Evolutionary conservation across 176 grass and related monocot genomes (phyloP).

Genomic region (Zea mays): DNA sequence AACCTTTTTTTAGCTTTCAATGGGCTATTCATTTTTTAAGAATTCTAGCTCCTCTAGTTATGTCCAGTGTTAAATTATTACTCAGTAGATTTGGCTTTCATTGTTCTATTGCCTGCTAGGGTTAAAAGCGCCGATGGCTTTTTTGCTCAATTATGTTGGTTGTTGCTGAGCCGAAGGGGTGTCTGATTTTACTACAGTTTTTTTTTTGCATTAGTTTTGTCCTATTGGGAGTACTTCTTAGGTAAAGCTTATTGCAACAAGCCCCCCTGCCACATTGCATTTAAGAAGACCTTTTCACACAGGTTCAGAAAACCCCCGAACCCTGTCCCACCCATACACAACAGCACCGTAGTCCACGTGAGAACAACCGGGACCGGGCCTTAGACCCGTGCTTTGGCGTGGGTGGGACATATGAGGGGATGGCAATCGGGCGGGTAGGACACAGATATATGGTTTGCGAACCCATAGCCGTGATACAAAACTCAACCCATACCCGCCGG

Average conservation of each 20-base stretch:
- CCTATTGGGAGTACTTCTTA: background rate
- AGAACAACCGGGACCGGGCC: no score
- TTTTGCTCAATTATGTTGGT: background rate
- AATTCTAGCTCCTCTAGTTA: background rate
- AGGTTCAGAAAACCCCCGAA: background rate
- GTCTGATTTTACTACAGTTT: background rate
- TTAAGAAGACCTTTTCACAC: background rate
- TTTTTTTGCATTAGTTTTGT: background rate
- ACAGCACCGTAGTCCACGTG: no score
- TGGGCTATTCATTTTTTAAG: background rate
- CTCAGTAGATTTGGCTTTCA: background rate
- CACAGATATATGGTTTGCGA: no score
- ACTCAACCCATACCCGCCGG: no score
- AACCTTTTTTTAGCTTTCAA: background rate
- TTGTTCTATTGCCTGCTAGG: background rate
- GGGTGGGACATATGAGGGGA: no score
- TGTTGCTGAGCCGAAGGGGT: background rate
- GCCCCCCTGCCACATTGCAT: background rate
- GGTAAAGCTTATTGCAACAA: slow-evolving; percentile 4
- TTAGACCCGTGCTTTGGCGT: no score
- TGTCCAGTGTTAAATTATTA: background rate
- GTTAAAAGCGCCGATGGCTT: background rate
- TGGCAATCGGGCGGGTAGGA: no score
- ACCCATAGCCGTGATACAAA: no score
- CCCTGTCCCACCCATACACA: no score